Base-by-base conservation (phyloP, 2,329 filamentous ascomycete genomes). In the Diaporthe sp. region DNA sequence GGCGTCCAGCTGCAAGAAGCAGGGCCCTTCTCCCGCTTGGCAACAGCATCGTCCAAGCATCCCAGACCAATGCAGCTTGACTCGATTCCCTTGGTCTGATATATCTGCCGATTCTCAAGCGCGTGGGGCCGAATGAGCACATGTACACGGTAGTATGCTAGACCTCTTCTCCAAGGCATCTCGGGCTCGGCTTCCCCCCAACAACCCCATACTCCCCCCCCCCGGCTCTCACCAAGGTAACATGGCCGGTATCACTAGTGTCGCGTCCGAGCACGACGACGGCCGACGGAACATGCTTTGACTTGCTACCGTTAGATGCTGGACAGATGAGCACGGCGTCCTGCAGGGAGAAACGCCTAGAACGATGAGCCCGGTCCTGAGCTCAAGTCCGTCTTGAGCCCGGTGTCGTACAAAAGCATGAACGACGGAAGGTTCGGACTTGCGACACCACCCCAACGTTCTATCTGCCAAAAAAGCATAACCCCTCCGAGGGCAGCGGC, bases 81-180 rank as follows among this genome's bases (percentile, higher is more conserved):
- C 56, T 74, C 72, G 66, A 32, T 44, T 30, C 4, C 58, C 22
- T 44, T 42, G 35, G 55, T 66, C 35, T 55, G 66, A 66, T 61
- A 32, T 32, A 71, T 73, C 73, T 73, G 65, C 47, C 73, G 73
- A 75, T 73, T 70, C 8, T 61, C 56, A 55, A 68, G 47, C 59
- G 65, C 58, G 53, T 47, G 56, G 44, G 56, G 50, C 58, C 73
- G 50, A 66, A 73, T 73, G 71, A 42, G 25, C 71, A 73, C 59
- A 59, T 71, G 35, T 50, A 55, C 47, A 25, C n/a, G 13, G 47
- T 25, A 25, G 55, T 9, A 22, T 47, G 44, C 44, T 19, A 10
- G 19, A 15, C 42, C 22, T 44, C 3, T 32, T n/a, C 22, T 63
- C 32, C 27, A 10, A 15, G 70, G 27, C 44, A 32, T 35, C 17